A percentile compares a stretch with the other conserved stretches of the same genome.
Conservation (phyloP, 345 rosid species). For the Gossypium longicalyx region DNA sequence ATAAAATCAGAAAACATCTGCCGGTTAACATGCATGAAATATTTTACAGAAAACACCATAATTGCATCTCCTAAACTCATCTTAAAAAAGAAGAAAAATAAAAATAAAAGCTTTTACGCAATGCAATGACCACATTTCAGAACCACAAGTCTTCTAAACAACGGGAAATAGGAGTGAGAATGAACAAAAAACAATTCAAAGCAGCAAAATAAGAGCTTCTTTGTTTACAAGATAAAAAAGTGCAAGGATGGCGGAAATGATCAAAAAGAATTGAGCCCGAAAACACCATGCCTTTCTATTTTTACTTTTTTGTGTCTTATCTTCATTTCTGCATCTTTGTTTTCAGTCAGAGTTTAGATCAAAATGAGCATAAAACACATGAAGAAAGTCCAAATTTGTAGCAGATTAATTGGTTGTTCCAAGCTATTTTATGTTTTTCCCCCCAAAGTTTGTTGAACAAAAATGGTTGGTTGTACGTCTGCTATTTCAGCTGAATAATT, state of each 20-base stretch:
- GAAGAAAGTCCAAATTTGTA: neutral
- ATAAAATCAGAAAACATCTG: neutral
- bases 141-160: neutral
- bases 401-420: neutral
- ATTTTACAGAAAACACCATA: neutral
- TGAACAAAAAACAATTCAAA: neutral
- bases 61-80: neutral
- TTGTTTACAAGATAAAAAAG: conserved; percentile 6
- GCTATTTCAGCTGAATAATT: too few relatives aligned
- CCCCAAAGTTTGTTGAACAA: neutral
- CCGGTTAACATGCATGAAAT: neutral
- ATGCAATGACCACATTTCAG: neutral
- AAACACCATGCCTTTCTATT: conserved; percentile 18
- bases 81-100: neutral
- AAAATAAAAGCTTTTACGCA: neutral
- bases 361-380: neutral
- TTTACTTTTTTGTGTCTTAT: neutral
- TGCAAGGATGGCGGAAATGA: neutral
- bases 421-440: neutral
- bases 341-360: neutral
- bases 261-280: neutral
- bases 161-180: neutral
- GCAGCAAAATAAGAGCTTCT: neutral
- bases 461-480: neutral
- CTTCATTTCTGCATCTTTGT: neutral